These are phyloP conservation scores for Aspergillus phoenicis DNA, from an alignment of 2,329 filamentous ascomycete species.

Conservation along the genomic window DNA sequence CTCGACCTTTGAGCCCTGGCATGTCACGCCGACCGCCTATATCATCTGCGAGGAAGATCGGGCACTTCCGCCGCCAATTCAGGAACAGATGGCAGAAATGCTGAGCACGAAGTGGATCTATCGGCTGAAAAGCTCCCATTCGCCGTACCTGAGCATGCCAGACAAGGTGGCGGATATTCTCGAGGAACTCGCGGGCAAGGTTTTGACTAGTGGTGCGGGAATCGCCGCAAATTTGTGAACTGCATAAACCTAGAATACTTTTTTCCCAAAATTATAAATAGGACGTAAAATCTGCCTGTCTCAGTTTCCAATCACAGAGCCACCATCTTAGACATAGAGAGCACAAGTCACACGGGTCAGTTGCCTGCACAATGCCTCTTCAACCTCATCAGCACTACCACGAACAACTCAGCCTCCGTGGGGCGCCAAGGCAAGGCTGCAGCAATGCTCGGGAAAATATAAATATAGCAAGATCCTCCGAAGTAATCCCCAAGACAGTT, in stretches of 20 bases:
- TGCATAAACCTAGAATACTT: neutral
- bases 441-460: too few relatives aligned
- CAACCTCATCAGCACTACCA: too few relatives aligned
- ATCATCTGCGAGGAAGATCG: slow-evolving; percentile 41
- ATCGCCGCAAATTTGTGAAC: neutral
- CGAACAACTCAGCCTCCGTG: too few relatives aligned
- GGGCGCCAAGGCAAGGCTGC: too few relatives aligned
- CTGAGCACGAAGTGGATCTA: slow-evolving; percentile 34
- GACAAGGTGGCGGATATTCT: slow-evolving; percentile 38
- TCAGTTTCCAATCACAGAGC: neutral
- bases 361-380: too few relatives aligned
- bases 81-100: slow-evolving; percentile 32
- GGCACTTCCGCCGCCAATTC: slow-evolving; percentile 33
- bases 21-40: slow-evolving; percentile 36
- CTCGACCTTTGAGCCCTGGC: slow-evolving; percentile 36
- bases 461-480: too few relatives aligned
- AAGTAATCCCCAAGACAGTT: too few relatives aligned
- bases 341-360: too few relatives aligned
- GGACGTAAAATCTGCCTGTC: neutral
- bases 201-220: neutral
- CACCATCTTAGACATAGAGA: too few relatives aligned
- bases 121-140: slow-evolving; percentile 42
- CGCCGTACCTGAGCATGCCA: slow-evolving; percentile 46
- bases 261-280: neutral
- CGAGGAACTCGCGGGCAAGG: slow-evolving; percentile 11